Evolutionary conservation across 257 asterid species (phyloP), one percentile per base, ranked within the genome.

Genomic region (Capsicum rhomboideum): DNA sequence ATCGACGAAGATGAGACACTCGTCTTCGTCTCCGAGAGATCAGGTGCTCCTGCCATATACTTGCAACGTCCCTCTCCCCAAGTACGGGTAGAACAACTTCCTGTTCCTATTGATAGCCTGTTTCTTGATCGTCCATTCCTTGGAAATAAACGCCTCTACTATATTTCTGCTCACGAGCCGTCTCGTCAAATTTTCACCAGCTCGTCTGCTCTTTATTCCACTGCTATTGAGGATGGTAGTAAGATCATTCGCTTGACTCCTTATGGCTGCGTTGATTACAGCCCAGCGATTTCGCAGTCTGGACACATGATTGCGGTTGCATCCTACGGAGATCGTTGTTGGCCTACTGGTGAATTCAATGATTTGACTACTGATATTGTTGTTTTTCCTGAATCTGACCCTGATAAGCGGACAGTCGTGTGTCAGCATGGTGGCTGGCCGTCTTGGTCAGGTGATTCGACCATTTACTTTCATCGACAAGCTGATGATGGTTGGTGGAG

Each of bases 401-500:
- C 95, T 1, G 31, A 58, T 1, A 88, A 82, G 81, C 91, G 95
- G 21, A 82, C 86, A 34, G n/a, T 86, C 0, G 89, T 93, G 28
- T 90, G 90, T 83, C 82, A 85, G 23, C 94, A 93, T 79, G 97
- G 97, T 21, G 97, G 98, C 11, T 94, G 98, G 98, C 96, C 98
- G 0, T 80, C 92, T n/a, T 94, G 95, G 93, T 89, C 84, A 18
- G 97, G 92, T 18, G 97, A 95, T 69, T 87, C 91, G 2, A 85
- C 91, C 11, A 44, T 94, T 28, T 94, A 90, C 74, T 96, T 94
- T 84, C 98, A 94, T 68, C 90, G 94, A 16, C 94, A 87, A 82
- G 88, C 93, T 0, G 96, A 94, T 42, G 97, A 95, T 78, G 99
- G 98, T 2, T 95, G 99, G 98, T 95, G 98, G 99, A 91, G 97